Evolutionary conservation across 306 rosid genomes (phyloP).

Genomic region (Trichosanthes cucumerina): DNA sequence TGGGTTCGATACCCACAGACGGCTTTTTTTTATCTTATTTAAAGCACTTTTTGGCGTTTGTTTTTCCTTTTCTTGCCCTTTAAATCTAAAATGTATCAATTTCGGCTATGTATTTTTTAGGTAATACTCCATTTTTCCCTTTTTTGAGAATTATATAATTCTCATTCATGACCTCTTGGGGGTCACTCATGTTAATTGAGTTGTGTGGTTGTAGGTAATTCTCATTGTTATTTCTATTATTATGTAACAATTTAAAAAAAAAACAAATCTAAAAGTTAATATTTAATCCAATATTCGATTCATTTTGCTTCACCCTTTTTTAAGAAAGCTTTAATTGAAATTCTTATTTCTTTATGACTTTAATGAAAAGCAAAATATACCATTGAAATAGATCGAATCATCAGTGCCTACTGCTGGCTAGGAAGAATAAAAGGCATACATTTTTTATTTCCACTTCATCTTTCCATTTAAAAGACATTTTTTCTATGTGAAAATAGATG

Average conservation of each 20-base stretch:
- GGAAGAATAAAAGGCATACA: not conserved
- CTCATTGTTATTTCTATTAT: not conserved
- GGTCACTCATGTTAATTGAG: too few species aligned
- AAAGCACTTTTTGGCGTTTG: too few species aligned
- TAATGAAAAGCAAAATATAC: not conserved
- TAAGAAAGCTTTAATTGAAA: not conserved
- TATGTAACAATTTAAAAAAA: too few species aligned
- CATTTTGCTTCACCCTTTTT: not conserved
- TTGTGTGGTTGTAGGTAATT: too few species aligned
- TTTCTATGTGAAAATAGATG: not conserved
- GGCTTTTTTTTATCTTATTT: not conserved
- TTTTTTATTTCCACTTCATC: not conserved
- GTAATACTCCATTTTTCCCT: too few species aligned
- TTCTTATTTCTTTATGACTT: not conserved
- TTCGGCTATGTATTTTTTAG: too few species aligned
- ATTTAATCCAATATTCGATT: not conserved
- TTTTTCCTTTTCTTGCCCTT: too few species aligned
- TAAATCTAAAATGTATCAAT: too few species aligned
- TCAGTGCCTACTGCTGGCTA: not conserved
- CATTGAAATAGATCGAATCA: not conserved
- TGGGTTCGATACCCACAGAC: conserved; percentile 12
- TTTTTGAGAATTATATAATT: not conserved
- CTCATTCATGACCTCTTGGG: too few species aligned
- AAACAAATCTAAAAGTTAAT: not conserved
- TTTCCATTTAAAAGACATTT: not conserved